These are phyloP conservation scores for Colletotrichum siamense DNA, from an alignment of 2,329 filamentous ascomycete genomes.

Conservation along the genomic window DNA sequence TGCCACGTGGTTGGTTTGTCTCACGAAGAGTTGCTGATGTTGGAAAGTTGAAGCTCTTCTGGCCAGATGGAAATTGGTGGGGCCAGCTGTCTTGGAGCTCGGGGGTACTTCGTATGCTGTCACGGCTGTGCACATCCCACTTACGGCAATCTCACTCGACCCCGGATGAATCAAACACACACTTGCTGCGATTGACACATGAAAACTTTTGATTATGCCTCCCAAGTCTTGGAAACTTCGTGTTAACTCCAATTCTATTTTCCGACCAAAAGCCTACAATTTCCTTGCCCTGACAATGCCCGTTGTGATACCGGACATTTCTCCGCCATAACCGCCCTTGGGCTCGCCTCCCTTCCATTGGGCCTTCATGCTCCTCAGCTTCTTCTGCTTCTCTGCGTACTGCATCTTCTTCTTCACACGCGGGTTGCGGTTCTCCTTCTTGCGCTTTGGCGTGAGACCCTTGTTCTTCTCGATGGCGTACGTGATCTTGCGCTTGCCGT, in stretches of 20 bases:
- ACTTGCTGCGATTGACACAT: not conserved
- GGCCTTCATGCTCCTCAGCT: conserved; percentile 84
- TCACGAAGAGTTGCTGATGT: not conserved
- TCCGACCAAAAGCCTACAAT: conserved; percentile 57
- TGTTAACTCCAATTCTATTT: conserved; percentile 18
- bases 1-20: not conserved
- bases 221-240: not conserved
- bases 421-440: conserved; percentile 94
- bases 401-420: conserved; percentile 98
- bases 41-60: conserved; percentile 2
- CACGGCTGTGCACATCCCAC: not conserved
- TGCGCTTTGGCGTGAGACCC: conserved; percentile 85
- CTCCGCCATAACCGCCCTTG: conserved; percentile 86
- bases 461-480: conserved; percentile 99
- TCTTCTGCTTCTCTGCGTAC: conserved; percentile 97
- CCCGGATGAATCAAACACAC: not conserved
- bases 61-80: conserved; percentile 15
- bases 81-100: conserved; percentile 9
- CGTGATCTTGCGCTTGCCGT: conserved; percentile 90
- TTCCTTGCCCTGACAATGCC: conserved; percentile 93
- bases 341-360: conserved; percentile 87
- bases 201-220: not conserved
- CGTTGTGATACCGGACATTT: conserved; percentile 94
- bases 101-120: not conserved
- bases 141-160: not conserved